Base-by-base conservation (phyloP, 1,139 yeast genomes). In the Geotrichum restrictum region DNA sequence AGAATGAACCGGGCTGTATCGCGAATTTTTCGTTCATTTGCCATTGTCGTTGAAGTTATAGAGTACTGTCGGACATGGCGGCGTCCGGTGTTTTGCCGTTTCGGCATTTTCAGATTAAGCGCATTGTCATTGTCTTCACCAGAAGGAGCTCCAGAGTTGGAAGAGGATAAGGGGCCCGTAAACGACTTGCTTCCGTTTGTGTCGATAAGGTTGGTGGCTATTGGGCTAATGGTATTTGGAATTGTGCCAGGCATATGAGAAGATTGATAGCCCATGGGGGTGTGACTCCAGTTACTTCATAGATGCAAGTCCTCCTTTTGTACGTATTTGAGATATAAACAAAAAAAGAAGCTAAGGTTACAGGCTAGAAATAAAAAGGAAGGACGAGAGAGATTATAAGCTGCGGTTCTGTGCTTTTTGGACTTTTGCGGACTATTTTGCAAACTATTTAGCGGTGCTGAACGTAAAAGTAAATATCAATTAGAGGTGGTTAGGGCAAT, bases 51-150 rank as follows among this genome's bases (percentile, higher is more conserved):
- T 11, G 54, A 34, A 11, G 54, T 46, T n/a, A 46, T 46, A 2
- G 54, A 46, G 22, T 19, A 44, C 29, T 51, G 54, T 27, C 54
- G 50, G 31, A 34, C 37, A 36, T 51, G 54, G 49, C 45, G 49
- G 14, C 29, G 49, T 21, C 49, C 49, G 16, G 45, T 42, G 19
- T 42, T 27, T 13, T 31, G 36, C 37, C 45, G 45, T 19, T 42
- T 29, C 13, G 33, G 27, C 21, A n/a, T 14, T 14, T 18, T 19
- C 27, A 27, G 33, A 10, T 10, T 14, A 10, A 13, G 24, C 7
- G 41, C 22, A 37, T 37, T 18, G 7, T 13, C 16, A 40, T 22
- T 29, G 33, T 22, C 44, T n/a, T 40, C 31, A 37, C 41, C 27
- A 24, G 29, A 24, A 24, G 5, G 8, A 24, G 29, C 29, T 24